A percentile compares a stretch with the other conserved stretches of the same genome.
phyloP scores from a whole-genome alignment of 78 protist species.

The slime mould (Dictyostelium discoideum) region DNA sequence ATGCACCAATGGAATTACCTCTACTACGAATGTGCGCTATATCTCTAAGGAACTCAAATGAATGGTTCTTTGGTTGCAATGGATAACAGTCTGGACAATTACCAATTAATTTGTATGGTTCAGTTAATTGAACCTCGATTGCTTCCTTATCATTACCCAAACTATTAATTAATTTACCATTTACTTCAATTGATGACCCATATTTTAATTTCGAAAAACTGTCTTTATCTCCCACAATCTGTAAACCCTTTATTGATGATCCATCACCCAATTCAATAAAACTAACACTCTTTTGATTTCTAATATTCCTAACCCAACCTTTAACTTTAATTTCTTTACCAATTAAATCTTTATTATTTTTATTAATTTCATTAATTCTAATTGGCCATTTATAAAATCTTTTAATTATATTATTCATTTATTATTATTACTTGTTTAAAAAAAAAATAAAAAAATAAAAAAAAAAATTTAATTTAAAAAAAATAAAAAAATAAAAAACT shows the following conservation, averaged over 20 bases:
- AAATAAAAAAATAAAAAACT: slow-evolving; percentile 1
- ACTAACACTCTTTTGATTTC: slow-evolving; percentile 49
- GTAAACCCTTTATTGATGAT: slow-evolving; percentile 20
- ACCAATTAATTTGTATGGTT: slow-evolving; percentile 4
- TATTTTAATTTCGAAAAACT: background rate
- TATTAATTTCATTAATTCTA: slow-evolving; percentile 1
- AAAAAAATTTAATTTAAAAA: background rate
- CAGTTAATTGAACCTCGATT: background rate
- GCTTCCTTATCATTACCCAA: slow-evolving; percentile 22
- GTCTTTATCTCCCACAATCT: slow-evolving; percentile 54
- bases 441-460: background rate
- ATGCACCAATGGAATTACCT: slow-evolving; percentile 82
- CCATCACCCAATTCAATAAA: slow-evolving; percentile 71
- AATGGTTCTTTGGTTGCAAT: slow-evolving; percentile 92
- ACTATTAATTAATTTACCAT: slow-evolving; percentile 16
- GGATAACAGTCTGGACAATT: slow-evolving; percentile 77
- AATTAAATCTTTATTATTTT: background rate
- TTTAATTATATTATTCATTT: background rate
- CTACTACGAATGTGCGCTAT: slow-evolving; percentile 93
- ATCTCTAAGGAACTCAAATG: slow-evolving; percentile 92
- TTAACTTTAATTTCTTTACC: background rate
- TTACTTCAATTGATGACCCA: slow-evolving; percentile 50
- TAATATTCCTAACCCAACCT: slow-evolving; percentile 60
- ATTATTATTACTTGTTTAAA: background rate
- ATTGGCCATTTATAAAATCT: slow-evolving; percentile 12